Evolutionary conservation across 2,329 filamentous ascomycete species (phyloP).

Genomic region (Fusarium dimerum): DNA sequence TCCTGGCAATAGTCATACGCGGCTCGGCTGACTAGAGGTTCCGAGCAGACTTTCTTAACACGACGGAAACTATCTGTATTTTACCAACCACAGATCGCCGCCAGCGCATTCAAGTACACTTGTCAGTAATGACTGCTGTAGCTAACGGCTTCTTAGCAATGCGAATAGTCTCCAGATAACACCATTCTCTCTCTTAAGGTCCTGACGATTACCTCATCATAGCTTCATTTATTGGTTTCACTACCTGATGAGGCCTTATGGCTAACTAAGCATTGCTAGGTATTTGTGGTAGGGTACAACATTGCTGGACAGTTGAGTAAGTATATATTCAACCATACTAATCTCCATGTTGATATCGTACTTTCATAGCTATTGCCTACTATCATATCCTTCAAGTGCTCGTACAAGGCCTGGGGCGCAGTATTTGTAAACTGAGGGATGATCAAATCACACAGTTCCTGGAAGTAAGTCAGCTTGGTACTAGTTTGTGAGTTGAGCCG

Average conservation of each 20-base stretch:
- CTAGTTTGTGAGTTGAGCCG: rapidly evolving
- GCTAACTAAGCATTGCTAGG: not conserved
- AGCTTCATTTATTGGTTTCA: not conserved
- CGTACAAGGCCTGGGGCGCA: not conserved
- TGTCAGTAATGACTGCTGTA: not conserved
- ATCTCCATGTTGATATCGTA: not conserved
- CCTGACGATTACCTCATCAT: constrained; percentile 2
- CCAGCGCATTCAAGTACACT: not conserved
- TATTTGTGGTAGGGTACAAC: not conserved
- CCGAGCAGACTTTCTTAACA: not conserved
- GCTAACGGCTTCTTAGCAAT: not conserved
- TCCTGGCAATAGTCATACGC: too few relatives aligned
- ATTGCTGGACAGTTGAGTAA: not conserved
- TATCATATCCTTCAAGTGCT: not conserved
- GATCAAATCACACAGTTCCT: not conserved
- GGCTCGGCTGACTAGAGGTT: too few relatives aligned
- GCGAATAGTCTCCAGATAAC: not conserved
- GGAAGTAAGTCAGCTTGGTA: not conserved
- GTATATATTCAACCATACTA: too few relatives aligned
- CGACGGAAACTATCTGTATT: not conserved
- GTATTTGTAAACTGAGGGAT: not conserved
- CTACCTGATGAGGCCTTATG: rapidly evolving
- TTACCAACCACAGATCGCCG: not conserved
- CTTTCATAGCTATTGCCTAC: not conserved
- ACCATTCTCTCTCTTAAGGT: not conserved